Conservation (phyloP, 164 flowering plant species). For the Euptelea pleiosperma region DNA sequence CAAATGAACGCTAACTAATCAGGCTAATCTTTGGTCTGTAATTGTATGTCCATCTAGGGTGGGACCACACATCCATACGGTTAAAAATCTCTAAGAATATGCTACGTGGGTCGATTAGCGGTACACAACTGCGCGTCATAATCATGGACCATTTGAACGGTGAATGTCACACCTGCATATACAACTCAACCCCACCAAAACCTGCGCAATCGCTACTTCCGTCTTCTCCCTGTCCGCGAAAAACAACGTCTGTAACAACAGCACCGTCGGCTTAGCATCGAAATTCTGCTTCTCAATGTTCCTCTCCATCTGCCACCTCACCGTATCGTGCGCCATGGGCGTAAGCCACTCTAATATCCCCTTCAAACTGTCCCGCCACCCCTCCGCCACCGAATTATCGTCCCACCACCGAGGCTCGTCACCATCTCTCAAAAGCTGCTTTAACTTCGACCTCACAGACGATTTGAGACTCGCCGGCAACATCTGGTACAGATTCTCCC, state of each 20-base stretch:
- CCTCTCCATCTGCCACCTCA: constrained; percentile 66
- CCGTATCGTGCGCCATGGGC: constrained; percentile 65
- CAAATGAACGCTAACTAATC: no score
- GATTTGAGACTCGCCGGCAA: constrained; percentile 44
- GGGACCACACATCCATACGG: no score
- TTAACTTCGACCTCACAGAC: constrained; percentile 43
- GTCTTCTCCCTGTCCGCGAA: constrained; percentile 72
- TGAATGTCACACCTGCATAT: constrained; percentile 46
- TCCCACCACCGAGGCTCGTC: constrained; percentile 17
- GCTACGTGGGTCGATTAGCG: no score
- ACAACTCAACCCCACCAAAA: constrained; percentile 74
- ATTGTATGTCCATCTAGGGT: no score
- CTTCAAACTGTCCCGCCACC: constrained; percentile 61
- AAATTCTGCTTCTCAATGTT: constrained; percentile 52
- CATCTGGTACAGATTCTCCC: constrained; percentile 54
- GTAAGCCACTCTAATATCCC: constrained; percentile 61
- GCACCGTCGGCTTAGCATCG: constrained; percentile 39
- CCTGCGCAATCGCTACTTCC: constrained; percentile 77
- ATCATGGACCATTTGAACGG: no score
- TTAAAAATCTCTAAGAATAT: no score
- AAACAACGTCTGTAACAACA: constrained; percentile 69
- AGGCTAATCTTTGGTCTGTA: no score
- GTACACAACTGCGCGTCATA: no score
- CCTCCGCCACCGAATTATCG: constrained; percentile 39
- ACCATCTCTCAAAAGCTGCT: constrained; percentile 21